These are phyloP conservation scores for Trypanosoma scelopori DNA, from an alignment of 208 protist species.

Conservation along the genomic window DNA sequence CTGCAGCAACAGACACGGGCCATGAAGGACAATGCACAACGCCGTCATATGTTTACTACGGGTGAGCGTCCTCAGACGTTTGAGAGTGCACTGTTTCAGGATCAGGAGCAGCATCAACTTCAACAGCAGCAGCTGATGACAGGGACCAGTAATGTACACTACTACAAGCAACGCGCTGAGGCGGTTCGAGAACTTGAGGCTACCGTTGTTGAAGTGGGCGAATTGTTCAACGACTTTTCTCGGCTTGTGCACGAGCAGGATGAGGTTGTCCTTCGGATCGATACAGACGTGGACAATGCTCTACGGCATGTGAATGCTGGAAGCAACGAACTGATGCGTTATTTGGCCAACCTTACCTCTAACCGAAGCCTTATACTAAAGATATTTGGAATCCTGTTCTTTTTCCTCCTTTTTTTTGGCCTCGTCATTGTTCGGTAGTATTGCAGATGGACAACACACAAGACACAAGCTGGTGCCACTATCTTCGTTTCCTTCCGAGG, in stretches of 20 bases:
- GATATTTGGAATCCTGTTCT: conserved; percentile 89
- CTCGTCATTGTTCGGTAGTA: conserved; percentile 83
- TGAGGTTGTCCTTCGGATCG: conserved; percentile 89
- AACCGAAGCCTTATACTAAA: conserved; percentile 94
- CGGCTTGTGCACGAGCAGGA: conserved; percentile 92
- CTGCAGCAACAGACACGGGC: conserved; percentile 77
- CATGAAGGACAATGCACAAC: conserved; percentile 72
- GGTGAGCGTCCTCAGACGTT: conserved; percentile 78
- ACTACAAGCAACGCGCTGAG: conserved; percentile 81
- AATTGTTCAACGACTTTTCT: conserved; percentile 92
- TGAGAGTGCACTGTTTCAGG: conserved; percentile 88
- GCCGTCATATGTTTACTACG: conserved; percentile 80
- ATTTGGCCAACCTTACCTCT: conserved; percentile 83
- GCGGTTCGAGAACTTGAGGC: conserved; percentile 88
- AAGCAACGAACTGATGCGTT: conserved; percentile 90
- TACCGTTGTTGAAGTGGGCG: conserved; percentile 86
- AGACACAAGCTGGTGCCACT: neutral
- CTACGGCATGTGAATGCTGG: conserved; percentile 90
- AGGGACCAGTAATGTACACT: conserved; percentile 63
- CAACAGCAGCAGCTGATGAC: conserved; percentile 72
- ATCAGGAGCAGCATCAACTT: conserved; percentile 72
- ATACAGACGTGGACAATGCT: conserved; percentile 82
- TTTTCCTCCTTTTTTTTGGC: conserved; percentile 93
- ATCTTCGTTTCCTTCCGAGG: neutral
- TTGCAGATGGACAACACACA: neutral